Conservation (phyloP, 768 basidiomycete species). For the Termitomyces sp. region DNA sequence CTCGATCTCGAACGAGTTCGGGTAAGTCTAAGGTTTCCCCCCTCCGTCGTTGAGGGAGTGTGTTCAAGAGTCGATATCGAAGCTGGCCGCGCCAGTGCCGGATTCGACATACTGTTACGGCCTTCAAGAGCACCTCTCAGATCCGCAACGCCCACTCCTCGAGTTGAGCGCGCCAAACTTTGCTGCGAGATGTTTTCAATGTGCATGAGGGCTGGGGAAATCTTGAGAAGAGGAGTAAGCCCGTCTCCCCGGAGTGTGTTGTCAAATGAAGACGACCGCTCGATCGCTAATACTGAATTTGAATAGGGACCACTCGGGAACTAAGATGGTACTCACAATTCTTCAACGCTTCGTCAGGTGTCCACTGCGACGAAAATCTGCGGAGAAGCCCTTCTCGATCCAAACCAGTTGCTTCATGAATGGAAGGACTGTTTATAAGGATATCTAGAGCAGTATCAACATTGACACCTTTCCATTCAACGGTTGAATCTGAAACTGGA, state of each 20-base stretch:
- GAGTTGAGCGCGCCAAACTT: constrained; percentile 73
- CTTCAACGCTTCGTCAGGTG: constrained; percentile 66
- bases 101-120: constrained; percentile 78
- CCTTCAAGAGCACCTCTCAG: constrained; percentile 88
- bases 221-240: constrained; percentile 70
- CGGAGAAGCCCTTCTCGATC: constrained; percentile 53
- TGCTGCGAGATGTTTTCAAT: constrained; percentile 88
- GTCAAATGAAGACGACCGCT: constrained; percentile 51
- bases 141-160: constrained; percentile 84
- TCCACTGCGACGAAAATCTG: constrained; percentile 63
- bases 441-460: constrained; percentile 49
- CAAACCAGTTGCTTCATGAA: constrained; percentile 64
- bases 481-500: constrained; percentile 16
- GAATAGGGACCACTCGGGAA: neutral
- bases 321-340: constrained; percentile 57
- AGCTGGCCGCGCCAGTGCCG: constrained; percentile 61
- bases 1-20: constrained; percentile 53
- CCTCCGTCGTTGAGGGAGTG: constrained; percentile 44
- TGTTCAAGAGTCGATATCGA: constrained; percentile 80
- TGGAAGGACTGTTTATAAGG: constrained; percentile 47
- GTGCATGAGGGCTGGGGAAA: constrained; percentile 86
- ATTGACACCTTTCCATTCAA: constrained; percentile 44
- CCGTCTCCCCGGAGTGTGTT: constrained; percentile 59
- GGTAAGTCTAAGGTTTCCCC: constrained; percentile 37
- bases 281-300: constrained; percentile 41